Base-by-base conservation (phyloP, 1,284 basidiomycete species). In the Dichomitus squalens region DNA sequence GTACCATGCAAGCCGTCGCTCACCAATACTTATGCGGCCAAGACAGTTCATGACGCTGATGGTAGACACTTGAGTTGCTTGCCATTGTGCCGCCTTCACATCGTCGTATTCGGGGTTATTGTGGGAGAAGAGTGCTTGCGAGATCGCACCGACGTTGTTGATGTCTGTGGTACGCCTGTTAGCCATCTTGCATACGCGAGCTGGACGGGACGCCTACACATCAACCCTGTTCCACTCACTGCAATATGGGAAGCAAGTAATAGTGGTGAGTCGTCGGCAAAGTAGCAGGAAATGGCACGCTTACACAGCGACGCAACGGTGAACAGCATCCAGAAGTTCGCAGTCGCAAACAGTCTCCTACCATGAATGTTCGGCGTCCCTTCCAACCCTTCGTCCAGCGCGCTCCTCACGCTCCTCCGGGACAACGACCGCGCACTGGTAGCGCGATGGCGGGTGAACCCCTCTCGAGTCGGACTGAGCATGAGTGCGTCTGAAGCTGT, bases 71-170 rank as follows among this genome's bases (percentile, higher is more conserved):
- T 96, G 93, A 3, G 84, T 79, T 0, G 92, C 88, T 75, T 98
- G 95, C 81, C 88, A 88, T 52, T 84, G 83, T 1, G 87, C 80
- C 0, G 93, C 86, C 60, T 81, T 78, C 0, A 79, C 71, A 20
- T 84, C 83, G 64, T 93, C 86, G 65, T 89, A 92, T 3, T 78
- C 67, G 1, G 81, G 72, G 47, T 87, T 82, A 7, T 83, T 82
- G 59, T 88, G 79, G 12, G 88, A 84, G 59, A 87, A 93, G 12
- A 98, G 79, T 0, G 92, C 92, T 69, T 93, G 88, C 0, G 95
- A 87, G 70, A 97, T 93, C 0, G 90, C 89, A n/a, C 95, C 95
- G 21, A 94, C 93, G 65, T 98, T 98, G 75, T 96, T 96, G 76
- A 97, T 97, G 67, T 92, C 90, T 92, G 63, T 16, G 31, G 39